Conservation (phyloP, 1,139 yeast species). For the Kazachstania sp. region DNA sequence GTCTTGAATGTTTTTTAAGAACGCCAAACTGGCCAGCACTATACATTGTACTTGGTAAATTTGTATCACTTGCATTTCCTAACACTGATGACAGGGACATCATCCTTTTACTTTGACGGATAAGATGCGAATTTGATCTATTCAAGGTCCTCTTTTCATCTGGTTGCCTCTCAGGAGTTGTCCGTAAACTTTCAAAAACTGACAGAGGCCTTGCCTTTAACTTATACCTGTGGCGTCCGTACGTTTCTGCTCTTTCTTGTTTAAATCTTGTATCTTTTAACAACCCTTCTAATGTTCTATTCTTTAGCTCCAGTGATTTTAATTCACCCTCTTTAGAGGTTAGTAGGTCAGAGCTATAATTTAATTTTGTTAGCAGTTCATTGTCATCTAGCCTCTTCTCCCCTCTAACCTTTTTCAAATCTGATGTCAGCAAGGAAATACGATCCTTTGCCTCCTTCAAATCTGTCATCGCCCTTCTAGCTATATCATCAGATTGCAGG, state of each 20-base stretch:
- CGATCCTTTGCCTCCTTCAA: slow-evolving; percentile 48
- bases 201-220: slow-evolving; percentile 1
- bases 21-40: neutral
- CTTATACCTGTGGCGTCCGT: slow-evolving; percentile 8
- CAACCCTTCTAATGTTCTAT: slow-evolving; percentile 37
- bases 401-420: slow-evolving; percentile 58
- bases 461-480: slow-evolving; percentile 65
- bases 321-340: slow-evolving; percentile 49
- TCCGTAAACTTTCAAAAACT: slow-evolving; percentile 1
- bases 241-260: slow-evolving; percentile 55
- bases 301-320: slow-evolving; percentile 37
- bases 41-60: neutral
- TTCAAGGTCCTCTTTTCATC: neutral
- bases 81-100: slow-evolving; percentile 7
- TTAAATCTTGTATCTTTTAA: slow-evolving; percentile 59
- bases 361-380: slow-evolving; percentile 63
- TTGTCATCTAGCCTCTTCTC: slow-evolving; percentile 40
- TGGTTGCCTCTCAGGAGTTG: neutral
- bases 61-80: neutral
- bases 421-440: slow-evolving; percentile 49
- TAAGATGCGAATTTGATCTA: slow-evolving; percentile 2
- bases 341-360: slow-evolving; percentile 51
- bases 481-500: slow-evolving; percentile 78
- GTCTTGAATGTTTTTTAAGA: no score
- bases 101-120: slow-evolving; percentile 5